phyloP scores from a whole-genome alignment of 2,329 filamentous ascomycete genomes.

The Cadophora luteo-olivacea region DNA sequence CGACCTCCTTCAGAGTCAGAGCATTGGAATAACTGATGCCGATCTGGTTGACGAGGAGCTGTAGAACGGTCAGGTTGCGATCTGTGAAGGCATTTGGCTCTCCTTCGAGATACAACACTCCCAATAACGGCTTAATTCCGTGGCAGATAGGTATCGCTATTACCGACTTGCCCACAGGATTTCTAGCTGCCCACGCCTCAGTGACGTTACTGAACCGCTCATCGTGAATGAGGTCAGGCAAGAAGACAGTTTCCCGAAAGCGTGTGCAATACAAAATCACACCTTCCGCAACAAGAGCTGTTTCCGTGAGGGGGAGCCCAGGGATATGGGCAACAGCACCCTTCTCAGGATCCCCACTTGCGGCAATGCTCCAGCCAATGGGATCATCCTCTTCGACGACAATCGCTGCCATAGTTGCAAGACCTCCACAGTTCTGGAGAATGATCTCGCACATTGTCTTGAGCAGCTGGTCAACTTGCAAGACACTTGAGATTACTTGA shows the following conservation, averaged over 20 bases:
- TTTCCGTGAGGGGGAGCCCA: conserved; percentile 68
- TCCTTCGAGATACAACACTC: conserved; percentile 78
- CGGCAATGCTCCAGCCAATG: conserved; percentile 71
- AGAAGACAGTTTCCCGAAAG: conserved; percentile 77
- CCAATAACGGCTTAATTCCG: conserved; percentile 72
- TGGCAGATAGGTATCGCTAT: conserved; percentile 83
- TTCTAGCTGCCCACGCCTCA: conserved; percentile 70
- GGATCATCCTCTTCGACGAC: conserved; percentile 71
- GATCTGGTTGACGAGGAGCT: conserved; percentile 80
- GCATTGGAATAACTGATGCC: conserved; percentile 75
- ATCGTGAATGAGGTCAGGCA: conserved; percentile 75
- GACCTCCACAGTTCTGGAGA: conserved; percentile 74
- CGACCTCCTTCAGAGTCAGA: conserved; percentile 71
- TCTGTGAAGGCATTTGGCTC: conserved; percentile 79
- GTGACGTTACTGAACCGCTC: conserved; percentile 80
- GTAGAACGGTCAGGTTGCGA: conserved; percentile 69
- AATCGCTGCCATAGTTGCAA: conserved; percentile 75
- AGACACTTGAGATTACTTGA: conserved; percentile 79
- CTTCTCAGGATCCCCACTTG: conserved; percentile 73
- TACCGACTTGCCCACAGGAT: conserved; percentile 74
- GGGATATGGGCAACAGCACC: conserved; percentile 72
- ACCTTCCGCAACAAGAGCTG: conserved; percentile 75
- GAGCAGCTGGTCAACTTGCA: conserved; percentile 76
- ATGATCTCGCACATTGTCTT: conserved; percentile 85
- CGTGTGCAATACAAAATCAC: conserved; percentile 79